A percentile compares a stretch with the other conserved stretches of the same genome.
These are phyloP conservation scores for Sarocladium kiliense DNA, from an alignment of 2,329 filamentous ascomycete species.

Conservation along the genomic window DNA sequence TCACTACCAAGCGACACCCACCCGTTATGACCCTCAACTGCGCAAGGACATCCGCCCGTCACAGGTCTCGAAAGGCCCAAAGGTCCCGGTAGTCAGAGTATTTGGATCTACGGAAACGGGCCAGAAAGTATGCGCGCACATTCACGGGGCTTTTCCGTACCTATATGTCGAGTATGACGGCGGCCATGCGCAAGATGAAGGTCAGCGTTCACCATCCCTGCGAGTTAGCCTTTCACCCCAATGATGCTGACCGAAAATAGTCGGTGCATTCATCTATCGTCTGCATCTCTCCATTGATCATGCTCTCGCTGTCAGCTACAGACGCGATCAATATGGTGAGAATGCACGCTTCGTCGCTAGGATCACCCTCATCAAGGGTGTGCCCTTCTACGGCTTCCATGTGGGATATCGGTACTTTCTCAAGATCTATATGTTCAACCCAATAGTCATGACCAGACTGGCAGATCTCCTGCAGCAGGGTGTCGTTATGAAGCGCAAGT, in stretches of 20 bases:
- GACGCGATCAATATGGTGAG: conserved; percentile 66
- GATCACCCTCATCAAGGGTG: conserved; percentile 85
- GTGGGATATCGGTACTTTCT: conserved; percentile 88
- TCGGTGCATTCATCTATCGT: conserved; percentile 68
- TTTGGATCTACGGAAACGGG: conserved; percentile 93
- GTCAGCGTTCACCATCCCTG: conserved; percentile 34
- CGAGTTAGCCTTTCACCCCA: conserved; percentile 9
- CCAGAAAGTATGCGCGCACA: conserved; percentile 91
- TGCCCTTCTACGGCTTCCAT: conserved; percentile 94
- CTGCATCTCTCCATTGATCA: conserved; percentile 87
- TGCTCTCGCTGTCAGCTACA: conserved; percentile 80
- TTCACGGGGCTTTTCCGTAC: conserved; percentile 94
- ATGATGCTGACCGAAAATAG: conserved; percentile 32
- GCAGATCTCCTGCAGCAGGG: conserved; percentile 85
- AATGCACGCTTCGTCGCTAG: conserved; percentile 74
- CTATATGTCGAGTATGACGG: conserved; percentile 85
- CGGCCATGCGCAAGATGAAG: conserved; percentile 58
- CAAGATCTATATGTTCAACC: conserved; percentile 93
- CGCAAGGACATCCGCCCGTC: conserved; percentile 57
- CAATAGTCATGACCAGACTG: conserved; percentile 77
- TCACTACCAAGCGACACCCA: conserved; percentile 79
- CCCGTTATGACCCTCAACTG: conserved; percentile 75
- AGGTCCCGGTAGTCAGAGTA: conserved; percentile 79
- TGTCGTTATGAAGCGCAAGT: conserved; percentile 72
- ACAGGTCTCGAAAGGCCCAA: conserved; percentile 58